phyloP scores from a whole-genome alignment of 139 green algal species.

The Cymbomonas tetramitiformis region DNA sequence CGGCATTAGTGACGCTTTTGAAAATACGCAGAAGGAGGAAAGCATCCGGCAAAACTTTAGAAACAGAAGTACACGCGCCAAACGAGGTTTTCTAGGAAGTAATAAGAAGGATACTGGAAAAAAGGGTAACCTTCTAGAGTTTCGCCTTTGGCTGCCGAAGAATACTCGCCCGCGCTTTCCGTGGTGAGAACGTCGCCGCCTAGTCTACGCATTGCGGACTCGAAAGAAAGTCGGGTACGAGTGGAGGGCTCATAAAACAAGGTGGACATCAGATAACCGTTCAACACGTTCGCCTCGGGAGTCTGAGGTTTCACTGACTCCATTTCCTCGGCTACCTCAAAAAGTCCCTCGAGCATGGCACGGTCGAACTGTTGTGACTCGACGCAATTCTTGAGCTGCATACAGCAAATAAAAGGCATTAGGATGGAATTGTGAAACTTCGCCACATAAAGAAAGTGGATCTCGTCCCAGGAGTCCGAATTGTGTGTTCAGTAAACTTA shows the following conservation, averaged over 20 bases:
- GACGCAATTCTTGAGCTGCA: conserved; percentile 29
- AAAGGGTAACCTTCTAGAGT: too few species aligned
- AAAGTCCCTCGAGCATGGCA: conserved; percentile 64
- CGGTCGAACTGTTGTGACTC: conserved; percentile 81
- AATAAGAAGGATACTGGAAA: too few species aligned
- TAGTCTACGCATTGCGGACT: conserved; percentile 80
- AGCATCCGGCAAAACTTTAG: too few species aligned
- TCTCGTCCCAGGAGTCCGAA: too few species aligned
- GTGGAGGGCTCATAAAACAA: conserved; percentile 99
- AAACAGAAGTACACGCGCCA: too few species aligned
- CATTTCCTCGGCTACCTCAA: conserved; percentile 67
- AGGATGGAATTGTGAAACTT: too few species aligned
- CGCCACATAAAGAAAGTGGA: too few species aligned
- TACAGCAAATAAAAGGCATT: too few species aligned
- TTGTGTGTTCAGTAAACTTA: too few species aligned
- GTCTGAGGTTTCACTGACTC: conserved; percentile 45
- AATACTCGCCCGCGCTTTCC: conserved; percentile 88
- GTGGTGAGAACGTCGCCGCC: conserved; percentile 77
- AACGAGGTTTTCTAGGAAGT: too few species aligned
- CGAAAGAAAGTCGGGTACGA: conserved; percentile 88
- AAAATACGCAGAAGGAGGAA: too few species aligned
- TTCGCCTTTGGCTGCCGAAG: conserved; percentile 91
- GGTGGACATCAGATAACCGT: conserved; percentile 86
- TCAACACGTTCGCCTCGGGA: conserved; percentile 46
- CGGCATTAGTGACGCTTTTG: too few species aligned